Evolutionary conservation across 2,329 filamentous ascomycete species (phyloP).

Genomic region (Rasamsonia emersonii): DNA sequence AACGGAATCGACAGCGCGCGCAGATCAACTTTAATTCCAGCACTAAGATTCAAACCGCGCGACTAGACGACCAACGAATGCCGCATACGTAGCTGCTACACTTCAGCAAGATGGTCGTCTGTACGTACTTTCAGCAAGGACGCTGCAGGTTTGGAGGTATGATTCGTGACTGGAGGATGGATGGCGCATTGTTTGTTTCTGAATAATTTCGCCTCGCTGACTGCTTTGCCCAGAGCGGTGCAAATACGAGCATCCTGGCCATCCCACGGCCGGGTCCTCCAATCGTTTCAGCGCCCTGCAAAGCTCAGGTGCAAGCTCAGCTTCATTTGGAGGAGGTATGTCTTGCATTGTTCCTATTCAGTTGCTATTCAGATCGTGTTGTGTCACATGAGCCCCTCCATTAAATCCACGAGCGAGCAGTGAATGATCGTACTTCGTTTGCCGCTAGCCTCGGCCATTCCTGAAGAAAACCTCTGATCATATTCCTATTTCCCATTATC

Average conservation of each 20-base stretch:
- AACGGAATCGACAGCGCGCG: too few species aligned
- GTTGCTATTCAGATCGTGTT: not conserved
- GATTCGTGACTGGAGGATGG: slow-evolving; percentile 13
- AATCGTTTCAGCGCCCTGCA: slow-evolving; percentile 53
- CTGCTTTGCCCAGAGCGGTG: slow-evolving; percentile 49
- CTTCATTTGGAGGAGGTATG: slow-evolving; percentile 24
- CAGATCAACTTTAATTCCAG: too few species aligned
- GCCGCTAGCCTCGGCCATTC: too few species aligned
- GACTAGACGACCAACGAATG: not conserved
- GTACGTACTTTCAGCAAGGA: slow-evolving; percentile 57
- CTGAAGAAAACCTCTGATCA: too few species aligned
- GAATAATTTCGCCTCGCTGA: not conserved
- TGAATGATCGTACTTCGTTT: too few species aligned
- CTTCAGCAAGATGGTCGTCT: slow-evolving; percentile 38
- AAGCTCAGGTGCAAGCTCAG: slow-evolving; percentile 10
- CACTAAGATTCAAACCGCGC: too few species aligned
- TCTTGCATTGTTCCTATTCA: too few species aligned
- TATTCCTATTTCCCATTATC: too few species aligned
- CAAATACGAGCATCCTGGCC: slow-evolving; percentile 50
- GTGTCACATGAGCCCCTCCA: too few species aligned
- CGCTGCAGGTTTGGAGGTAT: slow-evolving; percentile 58
- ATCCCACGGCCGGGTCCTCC: slow-evolving; percentile 29
- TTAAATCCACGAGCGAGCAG: too few species aligned
- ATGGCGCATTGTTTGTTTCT: slow-evolving; percentile 3
- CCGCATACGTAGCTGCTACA: not conserved